Evolutionary conservation across 164 flowering plant species (phyloP), one percentile per base, ranked within the genome.

Genomic region (Vitis riparia): DNA sequence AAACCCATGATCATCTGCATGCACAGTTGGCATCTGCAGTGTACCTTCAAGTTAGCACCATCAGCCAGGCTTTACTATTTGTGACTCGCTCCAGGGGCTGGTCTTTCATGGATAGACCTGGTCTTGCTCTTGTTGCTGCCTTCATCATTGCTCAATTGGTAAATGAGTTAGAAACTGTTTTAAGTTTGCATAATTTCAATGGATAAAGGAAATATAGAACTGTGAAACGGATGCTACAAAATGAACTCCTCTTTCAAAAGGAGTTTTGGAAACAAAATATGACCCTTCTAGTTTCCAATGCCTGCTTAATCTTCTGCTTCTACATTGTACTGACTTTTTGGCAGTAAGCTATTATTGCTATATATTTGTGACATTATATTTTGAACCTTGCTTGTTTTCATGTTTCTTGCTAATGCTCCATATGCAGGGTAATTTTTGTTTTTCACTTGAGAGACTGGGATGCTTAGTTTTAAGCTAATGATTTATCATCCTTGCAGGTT

Each of bases 11-110:
- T 8, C 52, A 63, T 0, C 68, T 80, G 19, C 75, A 57, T 23
- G 80, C 68, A 65, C 74, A 72, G 77, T 53, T 85, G 56, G 84
- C 88, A 65, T 85, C 91, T 15, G 91, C 91, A 19, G 74, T 87
- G 2, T 87, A 87, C 74, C 84, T 87, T 53, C 91, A 87, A 81
- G 86, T 87, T 51, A 87, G 91, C 83, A 87, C 82, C 66, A 85
- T 83, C 62, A 87, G 88, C 79, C 88, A 85, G 75, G 91, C 91
- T 17, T 73, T 87, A 47, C 85, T 87, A 8, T 87, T 87, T 68
- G 91, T 87, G 30, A 87, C 91, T 30, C 84, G 91, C 13, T 72
- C 76, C 16, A 51, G 80, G 17, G 65, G 84, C 15, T 81, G 84
- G 82, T 83, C 87, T 4, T 81, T 77, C 66, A 48, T 30, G 13